phyloP scores from a whole-genome alignment of 108 stramenopile species.

The Nitzschia sp. region DNA sequence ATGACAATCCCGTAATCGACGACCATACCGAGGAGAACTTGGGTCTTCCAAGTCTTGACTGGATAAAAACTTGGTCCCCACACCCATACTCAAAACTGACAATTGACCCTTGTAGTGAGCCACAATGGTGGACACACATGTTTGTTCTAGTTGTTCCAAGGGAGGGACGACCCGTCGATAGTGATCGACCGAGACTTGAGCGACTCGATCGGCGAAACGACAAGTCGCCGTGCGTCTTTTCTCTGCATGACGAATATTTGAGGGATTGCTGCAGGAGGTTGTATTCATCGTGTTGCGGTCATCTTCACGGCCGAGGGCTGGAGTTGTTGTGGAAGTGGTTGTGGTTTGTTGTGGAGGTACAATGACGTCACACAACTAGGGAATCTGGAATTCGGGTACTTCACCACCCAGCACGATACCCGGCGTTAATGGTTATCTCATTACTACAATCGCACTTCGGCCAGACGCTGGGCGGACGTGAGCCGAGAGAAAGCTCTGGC shows the following conservation, averaged over 20 bases:
- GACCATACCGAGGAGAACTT: constrained; percentile 44
- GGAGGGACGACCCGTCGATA: constrained; percentile 47
- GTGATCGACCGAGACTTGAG: constrained; percentile 55
- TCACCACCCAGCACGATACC: background rate
- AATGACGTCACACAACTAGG: background rate
- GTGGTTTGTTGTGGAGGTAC: background rate
- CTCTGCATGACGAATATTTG: constrained; percentile 70
- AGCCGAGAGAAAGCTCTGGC: too few species aligned
- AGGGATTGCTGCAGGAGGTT: background rate
- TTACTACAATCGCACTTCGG: constrained; percentile 1
- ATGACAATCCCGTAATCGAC: constrained; percentile 72
- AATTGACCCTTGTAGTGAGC: constrained; percentile 48
- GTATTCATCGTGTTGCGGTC: too few species aligned
- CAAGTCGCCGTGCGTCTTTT: constrained; percentile 76
- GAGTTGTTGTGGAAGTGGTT: too few species aligned
- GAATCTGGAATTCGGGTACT: constrained; percentile 1
- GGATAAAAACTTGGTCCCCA: constrained; percentile 85
- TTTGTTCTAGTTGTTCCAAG: constrained; percentile 52
- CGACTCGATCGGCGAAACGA: constrained; percentile 79
- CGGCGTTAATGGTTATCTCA: constrained; percentile 3
- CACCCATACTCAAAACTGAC: constrained; percentile 69
- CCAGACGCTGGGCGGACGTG: background rate
- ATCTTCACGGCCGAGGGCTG: too few species aligned
- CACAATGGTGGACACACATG: constrained; percentile 75
- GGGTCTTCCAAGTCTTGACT: constrained; percentile 38